Conservation (phyloP, 108 stramenopile genomes). For the Nitzschia inconspicua region DNA sequence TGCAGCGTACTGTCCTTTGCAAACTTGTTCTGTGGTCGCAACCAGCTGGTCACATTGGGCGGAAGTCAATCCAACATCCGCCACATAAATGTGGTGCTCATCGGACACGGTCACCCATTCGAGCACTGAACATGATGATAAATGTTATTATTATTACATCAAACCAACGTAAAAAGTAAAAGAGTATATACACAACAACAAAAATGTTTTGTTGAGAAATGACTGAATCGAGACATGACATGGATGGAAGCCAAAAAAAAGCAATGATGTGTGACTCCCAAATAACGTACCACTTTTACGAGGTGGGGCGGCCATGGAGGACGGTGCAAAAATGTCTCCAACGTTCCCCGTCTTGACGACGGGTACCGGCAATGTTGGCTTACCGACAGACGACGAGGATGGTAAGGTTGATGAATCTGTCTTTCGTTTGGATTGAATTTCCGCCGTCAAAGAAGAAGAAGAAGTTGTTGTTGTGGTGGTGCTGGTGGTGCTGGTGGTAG, state of each 20-base stretch:
- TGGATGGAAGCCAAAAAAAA: too few species aligned
- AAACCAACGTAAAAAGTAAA: neutral
- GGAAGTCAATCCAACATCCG: slow-evolving; percentile 51
- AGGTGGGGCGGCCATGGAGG: slow-evolving; percentile 21
- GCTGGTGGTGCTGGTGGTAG: neutral
- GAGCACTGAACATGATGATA: slow-evolving; percentile 21
- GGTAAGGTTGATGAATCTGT: neutral
- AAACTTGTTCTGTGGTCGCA: slow-evolving; percentile 48
- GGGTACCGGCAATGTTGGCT: too few species aligned
- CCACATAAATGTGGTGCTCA: slow-evolving; percentile 61
- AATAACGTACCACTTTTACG: slow-evolving; percentile 21
- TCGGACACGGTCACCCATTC: slow-evolving; percentile 56
- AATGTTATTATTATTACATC: neutral
- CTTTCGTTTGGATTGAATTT: neutral
- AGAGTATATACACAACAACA: neutral
- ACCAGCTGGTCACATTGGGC: slow-evolving; percentile 56
- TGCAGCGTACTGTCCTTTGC: slow-evolving; percentile 54
- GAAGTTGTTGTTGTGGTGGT: neutral
- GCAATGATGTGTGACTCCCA: too few species aligned
- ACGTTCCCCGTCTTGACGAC: neutral
- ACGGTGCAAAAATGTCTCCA: slow-evolving; percentile 15
- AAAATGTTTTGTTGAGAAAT: neutral
- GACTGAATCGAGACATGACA: too few species aligned
- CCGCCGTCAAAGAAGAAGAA: neutral
- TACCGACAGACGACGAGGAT: neutral